Base-by-base conservation (phyloP, 495 filamentous ascomycete genomes). In the Penicillium maclennaniae region DNA sequence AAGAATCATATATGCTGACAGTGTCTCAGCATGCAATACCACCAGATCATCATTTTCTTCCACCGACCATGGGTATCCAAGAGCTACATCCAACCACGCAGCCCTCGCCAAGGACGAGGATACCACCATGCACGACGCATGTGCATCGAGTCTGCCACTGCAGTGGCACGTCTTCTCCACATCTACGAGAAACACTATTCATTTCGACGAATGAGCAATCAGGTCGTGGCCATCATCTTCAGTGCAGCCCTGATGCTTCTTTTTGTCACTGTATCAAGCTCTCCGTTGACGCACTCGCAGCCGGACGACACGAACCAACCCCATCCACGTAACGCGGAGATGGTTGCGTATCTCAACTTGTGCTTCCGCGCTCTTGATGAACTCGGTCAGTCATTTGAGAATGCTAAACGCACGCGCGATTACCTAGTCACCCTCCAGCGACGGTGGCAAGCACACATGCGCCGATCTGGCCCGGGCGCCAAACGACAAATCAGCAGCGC, bases 1-100 rank as follows among this genome's bases (percentile, higher is more conserved):
- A 7, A 40, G 7, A 17, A 19, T 16, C 8, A 14, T 12, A 1
- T 14, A 2, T 6, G 7, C 38, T 61, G 21, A 61, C 6, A 12
- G 10, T n/a, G 14, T 21, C n/a, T n/a, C 42, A 79, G 76, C 45
- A 77, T 80, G 68, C 76, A 80, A 77, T 80, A 79, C 48, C 71
- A 80, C 51, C 73, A 77, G 53, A 76, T 75, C 4, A 63, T 80
- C 37, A 78, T 80, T 40, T 78, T 77, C 55, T 70, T 75, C 54
- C 72, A 79, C 47, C 65, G 76, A 9, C 77, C 77, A 15, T 80
- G 73, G 69, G 69, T 80, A 7, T 79, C 77, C 1, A 78, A 75
- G 54, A 73, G 59, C 53, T 75, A 73, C 55, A 76, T 74, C 43
- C 75, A 78, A 47, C 74, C 74, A 9, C 71, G 70, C 21, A 61